Evolutionary conservation across 768 basidiomycete species (phyloP).

Genomic region (Omphalotus guepiniiformis): DNA sequence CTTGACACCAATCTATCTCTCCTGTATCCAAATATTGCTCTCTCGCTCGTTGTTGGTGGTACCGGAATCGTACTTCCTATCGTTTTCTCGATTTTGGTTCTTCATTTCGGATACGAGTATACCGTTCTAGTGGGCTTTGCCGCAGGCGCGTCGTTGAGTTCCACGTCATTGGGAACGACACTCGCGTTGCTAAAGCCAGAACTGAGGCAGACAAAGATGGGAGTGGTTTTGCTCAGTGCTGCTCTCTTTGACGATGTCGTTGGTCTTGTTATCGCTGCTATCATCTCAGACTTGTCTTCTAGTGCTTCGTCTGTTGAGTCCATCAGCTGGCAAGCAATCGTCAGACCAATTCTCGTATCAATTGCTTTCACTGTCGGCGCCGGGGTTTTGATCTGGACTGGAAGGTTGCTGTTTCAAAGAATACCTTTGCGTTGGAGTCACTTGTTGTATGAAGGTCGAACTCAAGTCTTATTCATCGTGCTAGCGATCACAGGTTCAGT

Average conservation of each 20-base stretch:
- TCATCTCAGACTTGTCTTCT: slow-evolving; percentile 39
- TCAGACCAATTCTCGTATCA: slow-evolving; percentile 53
- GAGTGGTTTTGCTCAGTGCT: slow-evolving; percentile 54
- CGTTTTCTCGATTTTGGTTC: slow-evolving; percentile 40
- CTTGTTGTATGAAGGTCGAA: slow-evolving; percentile 10
- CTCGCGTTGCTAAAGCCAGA: slow-evolving; percentile 52
- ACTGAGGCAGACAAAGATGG: slow-evolving; percentile 45
- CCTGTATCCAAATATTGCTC: slow-evolving; percentile 39
- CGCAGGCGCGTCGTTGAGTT: slow-evolving; percentile 57
- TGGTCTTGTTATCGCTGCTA: slow-evolving; percentile 54
- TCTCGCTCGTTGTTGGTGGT: slow-evolving; percentile 46
- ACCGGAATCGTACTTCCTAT: slow-evolving; percentile 52
- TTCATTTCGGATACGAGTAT: slow-evolving; percentile 38
- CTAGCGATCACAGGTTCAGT: slow-evolving; percentile 39
- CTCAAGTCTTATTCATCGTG: slow-evolving; percentile 34
- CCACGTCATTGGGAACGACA: slow-evolving; percentile 65
- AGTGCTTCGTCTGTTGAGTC: slow-evolving; percentile 9
- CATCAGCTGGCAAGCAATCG: slow-evolving; percentile 34
- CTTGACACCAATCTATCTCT: slow-evolving; percentile 44
- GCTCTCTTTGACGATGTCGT: slow-evolving; percentile 65
- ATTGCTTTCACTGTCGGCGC: slow-evolving; percentile 42
- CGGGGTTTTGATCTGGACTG: slow-evolving; percentile 26
- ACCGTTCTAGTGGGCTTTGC: slow-evolving; percentile 47
- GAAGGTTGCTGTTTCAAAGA: slow-evolving; percentile 5
- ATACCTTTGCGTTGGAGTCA: not conserved